Percentiles rank a stretch among this genome's conserved stretches.
Conservation (phyloP, 1,139 yeast genomes). For the Kazachstania sp. region DNA sequence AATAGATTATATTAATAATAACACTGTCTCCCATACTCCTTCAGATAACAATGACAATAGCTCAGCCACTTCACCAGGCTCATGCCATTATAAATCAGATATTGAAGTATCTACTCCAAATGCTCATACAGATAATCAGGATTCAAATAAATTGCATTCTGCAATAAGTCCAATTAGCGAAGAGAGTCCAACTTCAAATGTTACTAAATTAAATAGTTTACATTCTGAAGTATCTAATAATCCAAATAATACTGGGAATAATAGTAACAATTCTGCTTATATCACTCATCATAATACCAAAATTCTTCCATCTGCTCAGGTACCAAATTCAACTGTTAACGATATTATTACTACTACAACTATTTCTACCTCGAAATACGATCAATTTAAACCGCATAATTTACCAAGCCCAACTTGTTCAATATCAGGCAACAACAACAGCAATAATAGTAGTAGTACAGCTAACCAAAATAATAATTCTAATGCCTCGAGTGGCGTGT, state of each 20-base stretch:
- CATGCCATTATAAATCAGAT: background rate
- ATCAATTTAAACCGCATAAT: background rate
- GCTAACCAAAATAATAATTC: background rate
- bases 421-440: background rate
- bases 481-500: background rate
- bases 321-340: background rate
- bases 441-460: background rate
- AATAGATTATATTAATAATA: background rate
- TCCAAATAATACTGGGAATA: too few species aligned
- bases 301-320: background rate
- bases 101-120: background rate
- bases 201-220: background rate
- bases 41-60: background rate
- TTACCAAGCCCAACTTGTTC: conserved; percentile 1
- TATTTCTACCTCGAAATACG: background rate
- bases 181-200: background rate
- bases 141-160: background rate
- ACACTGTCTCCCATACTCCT: background rate
- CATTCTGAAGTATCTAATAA: background rate
- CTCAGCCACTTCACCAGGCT: background rate
- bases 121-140: background rate
- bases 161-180: background rate
- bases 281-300: too few species aligned
- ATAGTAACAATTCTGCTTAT: background rate
- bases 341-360: background rate